phyloP scores from a whole-genome alignment of 2,329 filamentous ascomycete genomes.

The Fusarium coicis region DNA sequence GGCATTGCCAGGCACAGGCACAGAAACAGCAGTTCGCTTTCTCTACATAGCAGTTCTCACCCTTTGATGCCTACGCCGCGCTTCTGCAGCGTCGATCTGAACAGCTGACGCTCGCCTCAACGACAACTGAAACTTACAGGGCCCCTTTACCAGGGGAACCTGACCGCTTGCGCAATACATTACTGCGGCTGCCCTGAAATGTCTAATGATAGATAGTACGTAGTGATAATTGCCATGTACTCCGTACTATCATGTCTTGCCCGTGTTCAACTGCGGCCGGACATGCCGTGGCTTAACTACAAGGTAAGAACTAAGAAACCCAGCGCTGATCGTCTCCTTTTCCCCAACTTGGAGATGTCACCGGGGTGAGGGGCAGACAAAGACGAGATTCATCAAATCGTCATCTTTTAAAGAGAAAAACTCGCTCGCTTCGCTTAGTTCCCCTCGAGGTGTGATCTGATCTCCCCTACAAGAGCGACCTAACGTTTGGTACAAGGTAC shows the following conservation, averaged over 20 bases:
- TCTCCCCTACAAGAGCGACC: conserved; percentile 3
- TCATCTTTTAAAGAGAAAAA: conserved; percentile 22
- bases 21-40: conserved; percentile 4
- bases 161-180: background rate
- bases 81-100: conserved; percentile 32
- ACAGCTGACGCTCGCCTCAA: conserved; percentile 32
- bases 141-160: conserved; percentile 16
- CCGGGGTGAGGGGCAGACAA: conserved; percentile 5
- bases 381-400: conserved; percentile 19
- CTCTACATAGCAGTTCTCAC: conserved; percentile 13
- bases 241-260: conserved; percentile 4
- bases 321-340: conserved; percentile 21
- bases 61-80: conserved; percentile 15
- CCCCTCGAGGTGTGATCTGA: background rate
- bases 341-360: conserved; percentile 11
- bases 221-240: background rate
- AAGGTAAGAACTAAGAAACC: conserved; percentile 5
- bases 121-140: conserved; percentile 34
- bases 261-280: conserved; percentile 4
- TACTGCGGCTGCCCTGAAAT: background rate
- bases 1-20: background rate
- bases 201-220: conserved; percentile 2
- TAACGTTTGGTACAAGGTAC: conserved; percentile 14
- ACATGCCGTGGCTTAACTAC: conserved; percentile 28
- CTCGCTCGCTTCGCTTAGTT: conserved; percentile 4